phyloP scores from a whole-genome alignment of 192 early-diverging fungal species.

The Podila minutissima region DNA sequence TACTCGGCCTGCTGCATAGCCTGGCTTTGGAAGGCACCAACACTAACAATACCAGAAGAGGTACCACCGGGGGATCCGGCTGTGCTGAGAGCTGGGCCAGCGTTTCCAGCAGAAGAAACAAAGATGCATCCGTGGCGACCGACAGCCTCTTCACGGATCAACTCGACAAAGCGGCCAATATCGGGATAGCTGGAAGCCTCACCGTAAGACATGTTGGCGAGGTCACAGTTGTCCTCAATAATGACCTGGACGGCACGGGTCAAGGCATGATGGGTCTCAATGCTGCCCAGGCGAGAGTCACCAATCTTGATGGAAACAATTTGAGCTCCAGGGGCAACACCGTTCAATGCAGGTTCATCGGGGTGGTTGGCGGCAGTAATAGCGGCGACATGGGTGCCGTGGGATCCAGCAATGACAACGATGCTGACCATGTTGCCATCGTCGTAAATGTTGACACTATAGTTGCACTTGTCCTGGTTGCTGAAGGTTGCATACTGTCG shows the following conservation, averaged over 20 bases:
- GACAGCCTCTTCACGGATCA: constrained; percentile 86
- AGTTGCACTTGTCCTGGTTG: constrained; percentile 84
- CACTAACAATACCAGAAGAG: constrained; percentile 80
- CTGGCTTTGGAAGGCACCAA: constrained; percentile 90
- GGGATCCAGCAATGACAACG: constrained; percentile 84
- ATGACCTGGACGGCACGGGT: constrained; percentile 84
- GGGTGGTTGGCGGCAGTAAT: constrained; percentile 92
- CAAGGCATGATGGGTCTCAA: constrained; percentile 88
- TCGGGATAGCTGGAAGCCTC: constrained; percentile 79
- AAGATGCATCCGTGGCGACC: constrained; percentile 85
- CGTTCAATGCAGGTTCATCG: constrained; percentile 84
- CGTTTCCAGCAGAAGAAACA: constrained; percentile 91
- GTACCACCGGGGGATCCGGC: constrained; percentile 87
- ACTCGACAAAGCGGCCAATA: constrained; percentile 82
- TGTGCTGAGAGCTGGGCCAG: constrained; percentile 89
- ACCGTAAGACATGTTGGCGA: constrained; percentile 92
- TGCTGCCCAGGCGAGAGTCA: constrained; percentile 74
- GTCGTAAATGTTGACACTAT: constrained; percentile 95
- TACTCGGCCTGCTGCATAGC: constrained; percentile 90
- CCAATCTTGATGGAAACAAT: constrained; percentile 95
- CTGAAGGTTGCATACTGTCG: constrained; percentile 78
- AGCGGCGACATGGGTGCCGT: constrained; percentile 95
- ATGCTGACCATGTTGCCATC: constrained; percentile 79
- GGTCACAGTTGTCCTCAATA: constrained; percentile 69
- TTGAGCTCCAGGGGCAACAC: constrained; percentile 95